These are phyloP conservation scores for Silene vulgaris DNA, from an alignment of 179 eudicot genomes.

Conservation along the genomic window DNA sequence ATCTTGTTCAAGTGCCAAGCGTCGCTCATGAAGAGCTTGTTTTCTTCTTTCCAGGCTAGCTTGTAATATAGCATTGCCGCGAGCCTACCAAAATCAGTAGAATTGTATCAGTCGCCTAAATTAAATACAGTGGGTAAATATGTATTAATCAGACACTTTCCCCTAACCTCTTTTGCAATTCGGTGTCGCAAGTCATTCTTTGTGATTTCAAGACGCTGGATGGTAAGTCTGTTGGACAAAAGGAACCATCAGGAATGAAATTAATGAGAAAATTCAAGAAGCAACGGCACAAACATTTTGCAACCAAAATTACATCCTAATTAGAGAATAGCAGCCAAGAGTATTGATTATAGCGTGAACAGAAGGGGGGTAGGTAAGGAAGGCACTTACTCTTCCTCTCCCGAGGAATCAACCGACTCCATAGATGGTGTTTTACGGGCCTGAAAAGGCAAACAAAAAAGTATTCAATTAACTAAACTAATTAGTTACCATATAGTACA, in stretches of 20 bases:
- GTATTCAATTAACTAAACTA: neutral
- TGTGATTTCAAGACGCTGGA: constrained; percentile 89
- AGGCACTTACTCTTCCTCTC: constrained; percentile 95
- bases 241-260: neutral
- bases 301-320: neutral
- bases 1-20: constrained; percentile 98
- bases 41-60: constrained; percentile 99
- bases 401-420: constrained; percentile 95
- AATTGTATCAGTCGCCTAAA: constrained; percentile 11
- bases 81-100: constrained; percentile 46
- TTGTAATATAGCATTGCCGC: constrained; percentile 93
- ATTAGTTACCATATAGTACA: neutral
- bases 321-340: neutral
- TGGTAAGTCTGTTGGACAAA: constrained; percentile 56
- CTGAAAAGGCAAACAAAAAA: constrained; percentile 38
- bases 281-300: neutral
- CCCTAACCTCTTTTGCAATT: constrained; percentile 86
- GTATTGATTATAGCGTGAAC: neutral
- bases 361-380: constrained; percentile 7
- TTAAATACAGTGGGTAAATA: constrained; percentile 9
- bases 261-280: neutral
- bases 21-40: constrained; percentile 98
- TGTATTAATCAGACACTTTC: neutral
- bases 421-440: constrained; percentile 66
- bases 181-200: constrained; percentile 85